A percentile compares a stretch with the other conserved stretches of the same genome.
These are phyloP conservation scores for Coemansia sp. DNA, from an alignment of 192 early-diverging fungal genomes.

Conservation along the genomic window DNA sequence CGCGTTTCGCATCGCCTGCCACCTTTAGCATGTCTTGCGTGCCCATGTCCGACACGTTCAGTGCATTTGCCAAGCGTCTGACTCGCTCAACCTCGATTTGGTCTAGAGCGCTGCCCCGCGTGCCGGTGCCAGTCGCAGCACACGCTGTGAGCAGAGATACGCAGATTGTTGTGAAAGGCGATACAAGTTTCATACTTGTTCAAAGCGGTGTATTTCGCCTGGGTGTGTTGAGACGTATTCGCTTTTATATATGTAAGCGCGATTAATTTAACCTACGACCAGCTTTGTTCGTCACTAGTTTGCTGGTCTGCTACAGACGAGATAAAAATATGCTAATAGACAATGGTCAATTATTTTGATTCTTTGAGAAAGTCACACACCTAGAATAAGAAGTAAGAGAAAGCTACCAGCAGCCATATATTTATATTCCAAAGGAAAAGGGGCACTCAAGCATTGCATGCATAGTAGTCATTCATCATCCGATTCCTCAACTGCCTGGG, in stretches of 20 bases:
- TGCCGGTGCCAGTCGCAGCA: neutral
- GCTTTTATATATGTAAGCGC: neutral
- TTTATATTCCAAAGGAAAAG: conserved; percentile 6
- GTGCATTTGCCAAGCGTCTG: conserved; percentile 43
- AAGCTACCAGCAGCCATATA: neutral
- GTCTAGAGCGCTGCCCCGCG: conserved; percentile 25
- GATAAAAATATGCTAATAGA: neutral
- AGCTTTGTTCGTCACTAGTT: neutral
- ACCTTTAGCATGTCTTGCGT: conserved; percentile 47
- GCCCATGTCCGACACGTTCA: conserved; percentile 51
- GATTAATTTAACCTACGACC: neutral
- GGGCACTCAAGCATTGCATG: neutral
- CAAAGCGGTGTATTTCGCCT: neutral
- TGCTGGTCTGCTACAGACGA: neutral
- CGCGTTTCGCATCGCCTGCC: conserved; percentile 47
- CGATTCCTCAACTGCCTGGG: neutral
- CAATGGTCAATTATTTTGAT: neutral
- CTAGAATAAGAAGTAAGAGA: neutral
- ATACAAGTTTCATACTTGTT: conserved; percentile 11
- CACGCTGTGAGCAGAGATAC: conserved; percentile 6
- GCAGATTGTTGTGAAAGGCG: neutral
- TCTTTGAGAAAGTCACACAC: neutral
- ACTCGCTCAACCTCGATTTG: conserved; percentile 47
- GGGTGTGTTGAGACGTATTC: neutral
- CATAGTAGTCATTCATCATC: neutral